A percentile compares a stretch with the other conserved stretches of the same genome.
Conservation (phyloP, 768 basidiomycete genomes). For the Naganishia onofrii region DNA sequence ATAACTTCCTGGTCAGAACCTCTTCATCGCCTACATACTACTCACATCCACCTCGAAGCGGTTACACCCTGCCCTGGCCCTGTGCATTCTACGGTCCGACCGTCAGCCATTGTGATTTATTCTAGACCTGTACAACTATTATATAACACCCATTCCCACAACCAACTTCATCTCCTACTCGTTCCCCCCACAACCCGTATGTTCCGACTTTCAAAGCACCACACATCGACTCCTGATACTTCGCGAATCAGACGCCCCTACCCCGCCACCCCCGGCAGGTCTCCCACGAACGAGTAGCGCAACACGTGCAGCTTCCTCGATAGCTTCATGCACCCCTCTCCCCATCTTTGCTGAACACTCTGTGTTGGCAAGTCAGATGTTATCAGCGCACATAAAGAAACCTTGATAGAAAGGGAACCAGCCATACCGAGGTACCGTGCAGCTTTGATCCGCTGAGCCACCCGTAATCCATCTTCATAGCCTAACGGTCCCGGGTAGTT, state of each 20-base stretch:
- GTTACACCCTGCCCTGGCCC: too few relatives aligned
- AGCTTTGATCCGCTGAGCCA: slow-evolving; percentile 51
- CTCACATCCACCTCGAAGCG: too few relatives aligned
- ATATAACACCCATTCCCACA: not conserved
- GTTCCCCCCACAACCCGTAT: not conserved
- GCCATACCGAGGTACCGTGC: slow-evolving; percentile 85
- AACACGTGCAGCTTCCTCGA: slow-evolving; percentile 65
- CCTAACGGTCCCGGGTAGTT: slow-evolving; percentile 67
- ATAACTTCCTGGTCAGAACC: too few relatives aligned
- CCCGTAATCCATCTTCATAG: slow-evolving; percentile 84
- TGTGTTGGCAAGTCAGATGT: slow-evolving; percentile 50
- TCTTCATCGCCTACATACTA: too few relatives aligned
- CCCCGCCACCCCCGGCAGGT: slow-evolving; percentile 13
- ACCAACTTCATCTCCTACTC: not conserved
- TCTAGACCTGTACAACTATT: not conserved
- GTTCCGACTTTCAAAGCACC: not conserved
- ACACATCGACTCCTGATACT: not conserved
- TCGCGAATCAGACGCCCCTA: not conserved
- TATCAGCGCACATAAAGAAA: not conserved
- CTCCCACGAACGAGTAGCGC: slow-evolving; percentile 32
- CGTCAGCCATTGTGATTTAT: not conserved
- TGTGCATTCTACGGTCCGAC: too few relatives aligned
- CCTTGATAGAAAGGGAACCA: not conserved
- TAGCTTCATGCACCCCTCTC: slow-evolving; percentile 87
- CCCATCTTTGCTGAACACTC: slow-evolving; percentile 98